Percentiles rank a stretch among this genome's conserved stretches.
Evolutionary conservation across 352 stramenopile genomes (phyloP).

Genomic region (Globisporangium uncinulatum): DNA sequence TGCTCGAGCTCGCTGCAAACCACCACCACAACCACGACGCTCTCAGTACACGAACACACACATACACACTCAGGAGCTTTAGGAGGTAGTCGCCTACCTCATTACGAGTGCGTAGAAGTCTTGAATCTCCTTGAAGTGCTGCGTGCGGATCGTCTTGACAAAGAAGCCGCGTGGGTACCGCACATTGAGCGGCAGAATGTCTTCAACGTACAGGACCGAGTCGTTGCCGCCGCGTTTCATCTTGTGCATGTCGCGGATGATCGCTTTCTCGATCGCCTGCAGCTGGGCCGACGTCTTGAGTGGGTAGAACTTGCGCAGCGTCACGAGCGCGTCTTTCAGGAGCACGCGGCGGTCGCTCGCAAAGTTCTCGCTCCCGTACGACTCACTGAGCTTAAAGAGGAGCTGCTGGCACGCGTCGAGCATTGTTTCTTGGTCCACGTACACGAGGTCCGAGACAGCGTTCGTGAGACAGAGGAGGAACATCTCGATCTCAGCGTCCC

Average conservation of each 20-base stretch:
- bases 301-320: conserved; percentile 72
- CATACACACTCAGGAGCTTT: too few relatives aligned
- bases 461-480: conserved; percentile 68
- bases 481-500: conserved; percentile 76
- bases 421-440: conserved; percentile 68
- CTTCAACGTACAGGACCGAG: conserved; percentile 67
- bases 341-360: conserved; percentile 42
- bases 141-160: conserved; percentile 68
- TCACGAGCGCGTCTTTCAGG: conserved; percentile 67
- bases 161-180: conserved; percentile 64
- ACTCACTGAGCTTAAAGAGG: conserved; percentile 38
- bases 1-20: conserved; percentile 47
- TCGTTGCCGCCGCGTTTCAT: conserved; percentile 65
- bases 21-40: background rate
- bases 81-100: conserved; percentile 13
- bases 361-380: conserved; percentile 58
- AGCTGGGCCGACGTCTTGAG: conserved; percentile 69
- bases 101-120: conserved; percentile 59
- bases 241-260: conserved; percentile 79
- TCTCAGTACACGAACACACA: conserved; percentile 6
- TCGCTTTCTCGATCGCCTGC: conserved; percentile 66
- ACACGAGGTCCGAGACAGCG: conserved; percentile 63
- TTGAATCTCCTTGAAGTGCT: conserved; percentile 84
- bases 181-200: conserved; percentile 45
- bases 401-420: conserved; percentile 43